Conservation (phyloP, 768 basidiomycete genomes). For the Boletales sp. region DNA sequence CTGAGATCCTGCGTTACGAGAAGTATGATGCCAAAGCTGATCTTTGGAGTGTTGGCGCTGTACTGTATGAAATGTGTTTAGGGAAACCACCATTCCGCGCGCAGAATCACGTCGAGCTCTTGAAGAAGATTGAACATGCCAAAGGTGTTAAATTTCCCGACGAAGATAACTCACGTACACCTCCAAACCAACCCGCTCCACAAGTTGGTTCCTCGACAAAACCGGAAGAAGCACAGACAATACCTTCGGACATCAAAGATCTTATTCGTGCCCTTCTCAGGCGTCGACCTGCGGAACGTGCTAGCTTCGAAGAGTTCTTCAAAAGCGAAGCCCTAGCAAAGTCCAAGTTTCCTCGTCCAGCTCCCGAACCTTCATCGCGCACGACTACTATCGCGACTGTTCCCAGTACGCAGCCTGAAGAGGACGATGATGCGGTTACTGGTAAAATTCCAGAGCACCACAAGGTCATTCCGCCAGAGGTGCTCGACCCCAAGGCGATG, state of each 20-base stretch:
- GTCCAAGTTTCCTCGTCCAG: conserved; percentile 68
- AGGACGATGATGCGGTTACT: conserved; percentile 27
- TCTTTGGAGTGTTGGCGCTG: conserved; percentile 97
- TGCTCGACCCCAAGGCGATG: conserved; percentile 75
- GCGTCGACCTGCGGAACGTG: conserved; percentile 78
- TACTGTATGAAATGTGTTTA: conserved; percentile 92
- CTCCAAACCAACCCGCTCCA: conserved; percentile 31
- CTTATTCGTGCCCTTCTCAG: conserved; percentile 84
- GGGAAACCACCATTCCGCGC: conserved; percentile 95
- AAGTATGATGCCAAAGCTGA: conserved; percentile 98
- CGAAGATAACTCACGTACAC: conserved; percentile 57
- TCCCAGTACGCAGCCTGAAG: conserved; percentile 23
- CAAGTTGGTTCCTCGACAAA: conserved; percentile 17
- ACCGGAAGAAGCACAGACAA: conserved; percentile 51
- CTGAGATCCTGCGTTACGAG: conserved; percentile 94
- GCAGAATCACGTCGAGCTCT: conserved; percentile 90
- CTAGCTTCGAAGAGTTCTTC: conserved; percentile 92
- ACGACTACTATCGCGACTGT: conserved; percentile 5
- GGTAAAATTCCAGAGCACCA: conserved; percentile 68
- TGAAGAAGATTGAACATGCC: conserved; percentile 90
- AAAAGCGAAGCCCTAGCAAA: conserved; percentile 71
- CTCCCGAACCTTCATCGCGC: conserved; percentile 11
- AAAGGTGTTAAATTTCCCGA: conserved; percentile 94
- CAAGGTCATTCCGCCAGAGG: conserved; percentile 71
- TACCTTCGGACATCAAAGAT: conserved; percentile 81